phyloP scores from a whole-genome alignment of 805 yeast species.

The Candida morakotiae region DNA sequence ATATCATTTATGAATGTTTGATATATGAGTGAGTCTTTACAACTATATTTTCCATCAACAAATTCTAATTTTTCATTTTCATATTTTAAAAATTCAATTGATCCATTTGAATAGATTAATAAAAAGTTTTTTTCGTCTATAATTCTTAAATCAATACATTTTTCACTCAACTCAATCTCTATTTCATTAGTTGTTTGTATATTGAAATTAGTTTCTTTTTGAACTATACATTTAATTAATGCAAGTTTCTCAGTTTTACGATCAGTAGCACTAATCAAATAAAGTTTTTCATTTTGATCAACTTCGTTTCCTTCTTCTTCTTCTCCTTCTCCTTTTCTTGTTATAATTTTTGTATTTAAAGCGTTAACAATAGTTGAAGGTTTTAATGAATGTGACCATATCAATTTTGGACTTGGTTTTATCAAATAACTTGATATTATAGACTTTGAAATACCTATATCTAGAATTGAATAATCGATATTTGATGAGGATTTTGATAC shows the following conservation, averaged over 20 bases:
- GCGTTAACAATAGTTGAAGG: constrained; percentile 43
- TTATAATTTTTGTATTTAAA: constrained; percentile 27
- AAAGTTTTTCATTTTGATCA: constrained; percentile 16
- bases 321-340: too few relatives aligned
- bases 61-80: constrained; percentile 12
- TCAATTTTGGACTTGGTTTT: constrained; percentile 54
- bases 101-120: constrained; percentile 14
- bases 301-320: too few relatives aligned
- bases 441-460: constrained; percentile 53
- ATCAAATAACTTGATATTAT: constrained; percentile 48
- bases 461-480: constrained; percentile 33
- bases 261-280: constrained; percentile 39
- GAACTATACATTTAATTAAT: constrained; percentile 14
- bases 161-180: constrained; percentile 8
- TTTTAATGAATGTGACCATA: constrained; percentile 52
- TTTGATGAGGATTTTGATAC: constrained; percentile 14
- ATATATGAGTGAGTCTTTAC: constrained; percentile 3
- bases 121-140: constrained; percentile 24
- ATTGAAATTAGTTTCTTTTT: constrained; percentile 9
- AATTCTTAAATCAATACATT: constrained; percentile 17
- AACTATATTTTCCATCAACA: neutral
- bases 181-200: constrained; percentile 6
- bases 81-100: constrained; percentile 10
- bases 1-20: constrained; percentile 8
- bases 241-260: constrained; percentile 25